phyloP scores from a whole-genome alignment of 805 yeast species.

The Saccharomycodes ludwigii region DNA sequence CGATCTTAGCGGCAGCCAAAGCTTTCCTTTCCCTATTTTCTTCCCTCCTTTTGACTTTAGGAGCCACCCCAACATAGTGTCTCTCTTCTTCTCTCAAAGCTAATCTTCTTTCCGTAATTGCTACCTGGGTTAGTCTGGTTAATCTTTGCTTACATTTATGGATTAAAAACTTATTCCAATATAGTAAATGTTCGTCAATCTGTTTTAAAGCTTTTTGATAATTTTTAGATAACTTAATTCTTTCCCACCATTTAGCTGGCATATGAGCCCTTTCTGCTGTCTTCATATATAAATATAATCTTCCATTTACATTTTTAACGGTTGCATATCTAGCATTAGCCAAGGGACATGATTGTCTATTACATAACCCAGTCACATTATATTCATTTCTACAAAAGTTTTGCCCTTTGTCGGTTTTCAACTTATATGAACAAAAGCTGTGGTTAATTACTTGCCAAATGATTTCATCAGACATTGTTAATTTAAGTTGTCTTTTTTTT shows the following conservation, averaged over 20 bases:
- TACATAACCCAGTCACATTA: conserved; percentile 89
- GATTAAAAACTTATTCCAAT: conserved; percentile 86
- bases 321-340: conserved; percentile 92
- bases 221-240: conserved; percentile 81
- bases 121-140: conserved; percentile 89
- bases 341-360: conserved; percentile 87
- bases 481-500: too few relatives aligned
- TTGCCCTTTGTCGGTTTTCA: conserved; percentile 80
- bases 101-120: conserved; percentile 86
- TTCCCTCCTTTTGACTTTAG: conserved; percentile 91
- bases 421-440: conserved; percentile 89
- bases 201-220: conserved; percentile 81
- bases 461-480: conserved; percentile 69
- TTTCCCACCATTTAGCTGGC: conserved; percentile 90
- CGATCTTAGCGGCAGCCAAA: conserved; percentile 89
- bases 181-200: conserved; percentile 72
- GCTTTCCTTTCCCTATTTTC: conserved; percentile 93
- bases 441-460: conserved; percentile 96
- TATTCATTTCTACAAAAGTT: conserved; percentile 92
- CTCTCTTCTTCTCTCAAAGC: conserved; percentile 88
- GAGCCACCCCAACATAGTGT: conserved; percentile 83
- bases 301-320: conserved; percentile 68
- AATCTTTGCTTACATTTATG: conserved; percentile 95
- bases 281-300: conserved; percentile 80
- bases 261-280: conserved; percentile 96